Conservation (phyloP, 768 basidiomycete genomes). For the Tricholoma sp. region DNA sequence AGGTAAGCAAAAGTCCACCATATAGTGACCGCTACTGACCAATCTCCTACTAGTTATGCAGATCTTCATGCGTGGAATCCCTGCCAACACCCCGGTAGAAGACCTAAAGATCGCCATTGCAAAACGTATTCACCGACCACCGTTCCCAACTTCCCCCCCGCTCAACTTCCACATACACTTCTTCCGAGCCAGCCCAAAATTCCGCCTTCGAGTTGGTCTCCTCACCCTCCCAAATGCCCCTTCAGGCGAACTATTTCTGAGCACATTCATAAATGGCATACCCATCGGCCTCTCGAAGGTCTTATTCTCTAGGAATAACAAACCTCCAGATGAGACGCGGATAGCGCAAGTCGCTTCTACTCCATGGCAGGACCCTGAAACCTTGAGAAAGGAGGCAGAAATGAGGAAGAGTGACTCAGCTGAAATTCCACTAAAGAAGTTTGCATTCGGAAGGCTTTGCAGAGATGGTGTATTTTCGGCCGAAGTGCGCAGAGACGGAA, state of each 20-base stretch:
- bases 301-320: not conserved
- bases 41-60: constrained; percentile 3
- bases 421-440: constrained; percentile 1
- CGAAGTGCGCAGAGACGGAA: constrained; percentile 1
- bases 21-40: not conserved
- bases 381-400: not conserved
- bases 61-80: constrained; percentile 6
- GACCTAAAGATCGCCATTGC: constrained; percentile 1
- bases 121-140: constrained; percentile 1
- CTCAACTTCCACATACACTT: constrained; percentile 2
- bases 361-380: not conserved
- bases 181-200: not conserved
- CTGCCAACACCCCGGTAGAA: not conserved
- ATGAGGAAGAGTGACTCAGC: not conserved
- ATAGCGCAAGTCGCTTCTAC: constrained; percentile 1
- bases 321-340: not conserved
- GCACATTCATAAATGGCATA: not conserved
- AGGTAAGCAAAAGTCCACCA: not conserved
- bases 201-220: not conserved
- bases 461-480: not conserved
- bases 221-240: not conserved
- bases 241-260: not conserved
- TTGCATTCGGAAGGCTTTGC: constrained; percentile 6
- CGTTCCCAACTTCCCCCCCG: constrained; percentile 1
- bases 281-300: not conserved